Evolutionary conservation across 2,329 filamentous ascomycete genomes (phyloP), one percentile per base, ranked within the genome.

Genomic region (Orbilia oligospora): DNA sequence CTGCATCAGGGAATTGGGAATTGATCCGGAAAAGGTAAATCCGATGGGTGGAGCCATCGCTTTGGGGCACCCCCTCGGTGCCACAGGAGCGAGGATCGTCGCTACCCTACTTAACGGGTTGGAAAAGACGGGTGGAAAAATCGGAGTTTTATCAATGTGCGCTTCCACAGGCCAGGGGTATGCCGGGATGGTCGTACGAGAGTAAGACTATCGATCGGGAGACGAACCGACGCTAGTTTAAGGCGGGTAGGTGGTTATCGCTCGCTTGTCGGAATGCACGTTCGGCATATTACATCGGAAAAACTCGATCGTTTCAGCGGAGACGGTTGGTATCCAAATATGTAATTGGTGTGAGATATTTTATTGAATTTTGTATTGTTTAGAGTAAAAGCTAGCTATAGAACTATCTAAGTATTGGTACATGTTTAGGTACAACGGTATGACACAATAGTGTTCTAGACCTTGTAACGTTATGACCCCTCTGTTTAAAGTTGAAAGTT

Each of bases 21-120:
- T 95, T 20, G 90, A 90, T 84, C 83, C 85, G 82, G 89, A 83
- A 81, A 91, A 89, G 85, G 92, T 97, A 18, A 98, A 98, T 85
- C 93, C 93, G 0, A 94, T 97, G 82, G 95, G 95, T 78, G 94
- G 95, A 36, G 95, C 94, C 1, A 97, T 97, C 84, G 94, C 95
- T n/a, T 86, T 97, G 24, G 95, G 95, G 0, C 95, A 97, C 84
- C 94, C 94, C 5, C 88, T 97, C 0, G 94, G 95, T 56, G 94
- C 94, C 36, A 97, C 94, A 4, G 93, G 93, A 38, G 93, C 92
- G 33, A 87, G 94, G 81, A 91, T 97, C 88, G 85, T 94, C 82
- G 90, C 90, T 58, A 95, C 92, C 64, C 84, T 95, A 86, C 83
- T 97, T 86, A 83, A 89, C 85, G 87, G 91, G 86, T 83, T 92